These are phyloP conservation scores for Phytophthora citricola DNA, from an alignment of 352 stramenopile genomes.

Conservation along the genomic window DNA sequence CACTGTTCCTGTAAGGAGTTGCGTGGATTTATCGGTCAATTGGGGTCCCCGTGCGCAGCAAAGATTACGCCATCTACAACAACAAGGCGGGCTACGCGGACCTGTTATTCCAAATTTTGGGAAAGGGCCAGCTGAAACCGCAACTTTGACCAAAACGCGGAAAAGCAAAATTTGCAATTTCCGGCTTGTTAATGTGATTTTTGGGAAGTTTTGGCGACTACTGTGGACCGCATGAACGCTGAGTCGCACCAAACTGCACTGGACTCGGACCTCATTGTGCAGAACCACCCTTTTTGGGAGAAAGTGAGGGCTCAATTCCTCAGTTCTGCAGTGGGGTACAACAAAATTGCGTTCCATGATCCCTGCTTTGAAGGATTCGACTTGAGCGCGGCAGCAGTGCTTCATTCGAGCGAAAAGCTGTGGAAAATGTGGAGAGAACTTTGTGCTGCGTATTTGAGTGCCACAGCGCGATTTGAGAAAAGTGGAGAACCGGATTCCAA, in stretches of 20 bases:
- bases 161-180: slow-evolving; percentile 4
- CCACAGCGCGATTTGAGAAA: not conserved
- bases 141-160: not conserved
- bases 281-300: slow-evolving; percentile 3
- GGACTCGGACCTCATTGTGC: not conserved
- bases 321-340: not conserved
- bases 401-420: slow-evolving; percentile 1
- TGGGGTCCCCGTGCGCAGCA: slow-evolving; percentile 12
- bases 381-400: not conserved
- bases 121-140: not conserved
- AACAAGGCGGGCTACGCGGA: slow-evolving; percentile 11
- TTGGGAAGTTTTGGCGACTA: not conserved
- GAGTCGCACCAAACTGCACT: slow-evolving; percentile 1
- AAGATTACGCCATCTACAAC: slow-evolving; percentile 18
- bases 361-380: not conserved
- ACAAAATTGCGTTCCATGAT: not conserved
- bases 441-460: not conserved
- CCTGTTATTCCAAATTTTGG: slow-evolving; percentile 12
- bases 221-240: not conserved
- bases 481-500: slow-evolving; percentile 1
- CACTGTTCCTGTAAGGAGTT: slow-evolving; percentile 5
- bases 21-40: not conserved
- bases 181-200: slow-evolving; percentile 4
- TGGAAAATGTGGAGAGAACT: slow-evolving; percentile 4
- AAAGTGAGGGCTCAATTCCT: not conserved